These are phyloP conservation scores for Scolecobasidium constrictum DNA, from an alignment of 2,329 filamentous ascomycete species.

Conservation along the genomic window DNA sequence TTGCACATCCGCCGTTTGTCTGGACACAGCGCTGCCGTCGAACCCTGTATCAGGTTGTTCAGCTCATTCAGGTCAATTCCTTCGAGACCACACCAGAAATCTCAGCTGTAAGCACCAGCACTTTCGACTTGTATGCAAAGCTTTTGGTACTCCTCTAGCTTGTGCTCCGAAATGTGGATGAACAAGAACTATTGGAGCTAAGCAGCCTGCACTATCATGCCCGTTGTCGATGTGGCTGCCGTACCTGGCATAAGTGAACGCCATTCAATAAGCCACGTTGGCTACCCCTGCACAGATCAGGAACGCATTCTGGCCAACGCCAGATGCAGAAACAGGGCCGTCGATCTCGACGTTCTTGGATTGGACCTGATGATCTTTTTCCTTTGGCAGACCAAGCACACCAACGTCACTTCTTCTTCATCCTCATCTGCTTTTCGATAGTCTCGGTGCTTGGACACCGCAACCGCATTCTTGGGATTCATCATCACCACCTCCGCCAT, in stretches of 20 bases:
- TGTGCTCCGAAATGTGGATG: background rate
- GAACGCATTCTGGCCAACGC: background rate
- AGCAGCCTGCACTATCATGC: background rate
- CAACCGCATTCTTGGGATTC: background rate
- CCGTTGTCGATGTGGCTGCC: background rate
- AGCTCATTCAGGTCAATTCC: too few relatives aligned
- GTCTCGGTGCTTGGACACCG: background rate
- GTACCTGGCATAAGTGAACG: background rate
- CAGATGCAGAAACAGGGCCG: too few relatives aligned
- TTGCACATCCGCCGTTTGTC: too few relatives aligned
- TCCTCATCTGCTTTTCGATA: background rate
- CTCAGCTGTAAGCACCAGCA: too few relatives aligned
- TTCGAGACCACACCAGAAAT: too few relatives aligned
- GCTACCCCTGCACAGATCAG: background rate
- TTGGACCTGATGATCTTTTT: background rate
- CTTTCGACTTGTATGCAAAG: too few relatives aligned
- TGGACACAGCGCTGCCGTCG: too few relatives aligned
- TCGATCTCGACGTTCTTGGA: too few relatives aligned
- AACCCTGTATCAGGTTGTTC: too few relatives aligned
- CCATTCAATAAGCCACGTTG: background rate
- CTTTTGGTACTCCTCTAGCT: too few relatives aligned
- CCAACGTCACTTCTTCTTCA: background rate
- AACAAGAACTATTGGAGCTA: background rate
- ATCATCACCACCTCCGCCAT: background rate
- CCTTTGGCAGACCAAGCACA: background rate